Evolutionary conservation across 371 early-diverging fungal genomes (phyloP).

Genomic region (Rhizopus microsporus): DNA sequence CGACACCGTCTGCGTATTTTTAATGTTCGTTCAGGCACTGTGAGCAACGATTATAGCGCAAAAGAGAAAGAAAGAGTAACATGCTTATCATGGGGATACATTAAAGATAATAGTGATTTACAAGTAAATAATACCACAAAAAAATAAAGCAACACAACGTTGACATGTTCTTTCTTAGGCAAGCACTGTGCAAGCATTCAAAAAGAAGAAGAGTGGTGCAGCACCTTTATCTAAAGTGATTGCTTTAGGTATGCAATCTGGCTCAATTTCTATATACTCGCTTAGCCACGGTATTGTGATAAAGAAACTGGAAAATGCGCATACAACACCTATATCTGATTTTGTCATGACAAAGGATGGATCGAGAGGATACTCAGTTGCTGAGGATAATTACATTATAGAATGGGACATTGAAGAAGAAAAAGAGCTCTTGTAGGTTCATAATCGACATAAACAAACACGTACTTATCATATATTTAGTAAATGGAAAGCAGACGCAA

Average conservation of each 20-base stretch:
- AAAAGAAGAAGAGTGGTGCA: conserved; percentile 50
- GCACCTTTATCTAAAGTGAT: conserved; percentile 49
- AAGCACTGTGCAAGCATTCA: conserved; percentile 41
- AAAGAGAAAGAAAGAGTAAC: conserved; percentile 64
- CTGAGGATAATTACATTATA: conserved; percentile 66
- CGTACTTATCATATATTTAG: conserved; percentile 17
- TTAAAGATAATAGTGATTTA: conserved; percentile 46
- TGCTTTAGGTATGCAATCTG: conserved; percentile 67
- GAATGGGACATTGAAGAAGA: conserved; percentile 75
- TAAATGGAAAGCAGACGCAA: conserved; percentile 65
- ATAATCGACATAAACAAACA: not conserved
- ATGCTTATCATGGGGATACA: conserved; percentile 65
- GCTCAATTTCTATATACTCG: conserved; percentile 66
- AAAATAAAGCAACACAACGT: not conserved
- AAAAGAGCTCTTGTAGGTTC: conserved; percentile 48
- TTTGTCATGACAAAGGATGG: conserved; percentile 66
- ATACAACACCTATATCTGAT: conserved; percentile 69
- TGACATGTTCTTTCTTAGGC: conserved; percentile 8
- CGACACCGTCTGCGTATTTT: conserved; percentile 71
- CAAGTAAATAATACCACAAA: conserved; percentile 22
- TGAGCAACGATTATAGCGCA: conserved; percentile 62
- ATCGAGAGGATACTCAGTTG: conserved; percentile 64
- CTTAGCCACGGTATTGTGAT: conserved; percentile 63
- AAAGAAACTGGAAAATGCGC: conserved; percentile 53
- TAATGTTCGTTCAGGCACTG: conserved; percentile 66